These are phyloP conservation scores for Lentinula guzmanii DNA, from an alignment of 768 basidiomycete species.

Conservation along the genomic window DNA sequence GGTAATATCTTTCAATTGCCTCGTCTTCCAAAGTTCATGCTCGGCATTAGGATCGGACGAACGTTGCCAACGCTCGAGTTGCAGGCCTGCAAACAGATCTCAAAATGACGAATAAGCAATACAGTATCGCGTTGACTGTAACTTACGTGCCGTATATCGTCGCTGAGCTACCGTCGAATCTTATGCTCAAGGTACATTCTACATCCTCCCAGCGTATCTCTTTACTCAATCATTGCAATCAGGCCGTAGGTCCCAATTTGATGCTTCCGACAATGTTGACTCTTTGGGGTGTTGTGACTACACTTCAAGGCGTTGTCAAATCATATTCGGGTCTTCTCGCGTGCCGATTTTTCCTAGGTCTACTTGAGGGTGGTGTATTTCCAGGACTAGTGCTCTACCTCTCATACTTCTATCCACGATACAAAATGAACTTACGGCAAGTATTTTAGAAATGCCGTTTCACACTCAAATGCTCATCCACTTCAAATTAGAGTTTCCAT, in stretches of 20 bases:
- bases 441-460: constrained; percentile 4
- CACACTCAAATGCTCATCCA: constrained; percentile 25
- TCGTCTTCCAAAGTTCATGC: not conserved
- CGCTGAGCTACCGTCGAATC: constrained; percentile 57
- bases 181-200: constrained; percentile 43
- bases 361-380: constrained; percentile 52
- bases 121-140: constrained; percentile 43
- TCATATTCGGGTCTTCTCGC: constrained; percentile 38
- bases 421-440: constrained; percentile 42
- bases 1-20: constrained; percentile 15
- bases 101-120: constrained; percentile 42
- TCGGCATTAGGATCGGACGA: constrained; percentile 38
- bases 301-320: constrained; percentile 54
- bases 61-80: constrained; percentile 55
- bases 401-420: constrained; percentile 37
- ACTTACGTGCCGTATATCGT: constrained; percentile 50
- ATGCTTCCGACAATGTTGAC: constrained; percentile 57
- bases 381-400: constrained; percentile 33
- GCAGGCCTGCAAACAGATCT: constrained; percentile 54
- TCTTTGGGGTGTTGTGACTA: constrained; percentile 63
- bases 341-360: constrained; percentile 46
- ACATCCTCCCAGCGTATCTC: not conserved
- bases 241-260: constrained; percentile 51
- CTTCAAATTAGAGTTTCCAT: constrained; percentile 26
- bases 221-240: constrained; percentile 10